phyloP scores from a whole-genome alignment of 2,329 filamentous ascomycete genomes.

The Penicillium rolfsii region DNA sequence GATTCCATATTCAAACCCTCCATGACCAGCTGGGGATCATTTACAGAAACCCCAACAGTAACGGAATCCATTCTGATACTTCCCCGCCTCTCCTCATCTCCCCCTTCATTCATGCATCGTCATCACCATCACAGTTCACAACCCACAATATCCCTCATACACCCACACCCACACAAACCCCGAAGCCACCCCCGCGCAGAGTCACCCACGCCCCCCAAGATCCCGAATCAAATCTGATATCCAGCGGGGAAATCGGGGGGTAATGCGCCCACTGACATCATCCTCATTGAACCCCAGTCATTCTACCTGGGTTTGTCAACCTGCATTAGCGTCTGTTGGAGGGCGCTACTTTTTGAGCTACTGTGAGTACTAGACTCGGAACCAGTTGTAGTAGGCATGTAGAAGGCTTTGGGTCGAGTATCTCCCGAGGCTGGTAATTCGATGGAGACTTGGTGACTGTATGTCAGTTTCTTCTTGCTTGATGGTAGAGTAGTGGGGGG shows the following conservation, averaged over 20 bases:
- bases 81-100: background rate
- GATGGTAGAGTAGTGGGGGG: background rate
- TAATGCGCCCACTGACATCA: conserved; percentile 19
- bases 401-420: background rate
- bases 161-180: background rate
- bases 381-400: background rate
- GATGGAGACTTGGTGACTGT: background rate
- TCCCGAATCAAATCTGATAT: background rate
- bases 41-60: background rate
- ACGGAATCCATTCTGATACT: background rate
- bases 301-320: conserved; percentile 19
- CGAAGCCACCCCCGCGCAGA: conserved; percentile 1
- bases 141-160: background rate
- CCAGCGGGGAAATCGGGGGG: background rate
- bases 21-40: too few relatives aligned
- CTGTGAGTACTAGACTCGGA: background rate
- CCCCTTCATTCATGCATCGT: background rate
- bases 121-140: background rate
- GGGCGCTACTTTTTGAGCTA: background rate
- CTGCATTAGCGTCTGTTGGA: conserved; percentile 12
- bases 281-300: conserved; percentile 6
- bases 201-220: background rate
- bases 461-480: background rate
- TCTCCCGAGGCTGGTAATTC: background rate
- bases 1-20: too few relatives aligned